Base-by-base conservation (phyloP, 176 grass and related monocot genomes). In the Oryza meridionalis region DNA sequence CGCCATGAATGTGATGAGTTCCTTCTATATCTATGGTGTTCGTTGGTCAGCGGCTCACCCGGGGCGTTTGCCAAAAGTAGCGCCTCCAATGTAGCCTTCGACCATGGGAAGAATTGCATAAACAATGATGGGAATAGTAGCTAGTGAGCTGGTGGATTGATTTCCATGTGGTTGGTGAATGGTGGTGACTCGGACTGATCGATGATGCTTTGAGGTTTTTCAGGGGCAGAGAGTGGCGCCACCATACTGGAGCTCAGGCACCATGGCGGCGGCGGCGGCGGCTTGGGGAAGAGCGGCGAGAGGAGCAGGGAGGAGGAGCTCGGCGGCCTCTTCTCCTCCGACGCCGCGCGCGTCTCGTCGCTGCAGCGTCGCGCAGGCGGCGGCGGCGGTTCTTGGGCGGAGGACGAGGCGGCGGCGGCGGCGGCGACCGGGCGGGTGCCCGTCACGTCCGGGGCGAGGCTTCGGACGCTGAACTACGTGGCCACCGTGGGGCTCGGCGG, bases 401-500 rank as follows among this genome's bases (percentile, higher is more conserved):
- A 25, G 17, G 11, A 65, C 24, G 27, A 31, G 37, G 16, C 47
- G 14, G 1, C 17, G 51, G 1, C 73, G 49, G 82, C 82, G 44
- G 70, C 72, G 67, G 76, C 82, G 3, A 75, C 77, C 8, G 1
- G 51, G 51, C 16, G 51, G 86, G 81, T 94, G 0, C 86, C 88
- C 27, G 75, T 94, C 75, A 69, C 70, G 55, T 94, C 92, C 8
- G 85, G 92, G 19, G 83, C 82, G 15, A 90, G 62, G 65, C 85
- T 93, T 12, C 79, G 83, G 62, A 93, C 92, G 11, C 76, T 93
- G 7, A 93, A 93, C 88, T 90, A 90, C 75, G 11, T 94, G 0
- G 83, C 89, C 55, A 86, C 92, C 50, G 70, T 94, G 0, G 83
- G 84, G 2, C 58, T 84, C 1, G 88, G 88, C 13, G 79, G 86